These are phyloP conservation scores for Karstenula rhodostoma DNA, from an alignment of 2,329 filamentous ascomycete species.

Conservation along the genomic window DNA sequence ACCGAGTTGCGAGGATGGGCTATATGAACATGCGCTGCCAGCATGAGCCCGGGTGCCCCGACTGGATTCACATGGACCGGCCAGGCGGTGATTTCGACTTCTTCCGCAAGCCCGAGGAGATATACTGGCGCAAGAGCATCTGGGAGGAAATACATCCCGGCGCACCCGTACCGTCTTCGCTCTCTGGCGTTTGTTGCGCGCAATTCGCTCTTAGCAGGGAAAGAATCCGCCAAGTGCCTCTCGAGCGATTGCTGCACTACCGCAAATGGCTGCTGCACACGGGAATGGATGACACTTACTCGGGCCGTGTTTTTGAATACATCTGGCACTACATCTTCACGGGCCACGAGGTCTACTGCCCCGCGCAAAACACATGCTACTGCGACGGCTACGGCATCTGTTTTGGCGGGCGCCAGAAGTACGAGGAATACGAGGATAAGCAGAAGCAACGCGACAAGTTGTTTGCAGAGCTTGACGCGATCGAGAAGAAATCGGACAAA, in stretches of 20 bases:
- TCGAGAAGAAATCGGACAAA: conserved; percentile 49
- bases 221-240: conserved; percentile 58
- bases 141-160: conserved; percentile 55
- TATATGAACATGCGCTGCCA: conserved; percentile 69
- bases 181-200: conserved; percentile 62
- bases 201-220: conserved; percentile 63
- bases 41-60: conserved; percentile 66
- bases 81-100: conserved; percentile 51
- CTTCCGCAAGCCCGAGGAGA: conserved; percentile 51
- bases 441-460: conserved; percentile 52
- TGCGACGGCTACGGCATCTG: conserved; percentile 72
- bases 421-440: conserved; percentile 59
- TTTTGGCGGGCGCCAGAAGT: conserved; percentile 61
- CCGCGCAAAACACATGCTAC: conserved; percentile 58
- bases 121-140: conserved; percentile 42
- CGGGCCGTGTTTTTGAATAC: conserved; percentile 51
- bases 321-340: conserved; percentile 54
- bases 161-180: conserved; percentile 44
- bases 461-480: conserved; percentile 50
- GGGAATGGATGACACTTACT: conserved; percentile 47
- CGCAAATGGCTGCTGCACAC: conserved; percentile 60
- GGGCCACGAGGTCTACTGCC: conserved; percentile 48
- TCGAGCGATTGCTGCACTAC: conserved; percentile 61
- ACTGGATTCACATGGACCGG: conserved; percentile 62
- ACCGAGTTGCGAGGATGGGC: conserved; percentile 60